These are phyloP conservation scores for Penicillium verhagenii DNA, from an alignment of 495 filamentous ascomycete species.

Conservation along the genomic window DNA sequence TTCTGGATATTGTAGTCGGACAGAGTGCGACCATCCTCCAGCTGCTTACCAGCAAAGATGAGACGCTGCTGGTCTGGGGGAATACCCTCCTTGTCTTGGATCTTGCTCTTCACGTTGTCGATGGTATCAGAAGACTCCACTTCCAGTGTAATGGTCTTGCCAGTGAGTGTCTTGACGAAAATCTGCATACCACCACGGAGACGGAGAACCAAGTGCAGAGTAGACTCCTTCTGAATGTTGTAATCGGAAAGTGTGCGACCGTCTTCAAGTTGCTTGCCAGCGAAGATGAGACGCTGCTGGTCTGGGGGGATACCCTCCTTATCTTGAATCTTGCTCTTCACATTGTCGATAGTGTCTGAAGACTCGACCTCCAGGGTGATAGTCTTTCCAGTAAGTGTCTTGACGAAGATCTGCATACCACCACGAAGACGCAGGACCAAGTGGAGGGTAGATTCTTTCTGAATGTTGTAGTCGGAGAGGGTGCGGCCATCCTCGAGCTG, in stretches of 20 bases:
- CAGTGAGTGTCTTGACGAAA: slow-evolving; percentile 90
- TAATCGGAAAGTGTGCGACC: slow-evolving; percentile 94
- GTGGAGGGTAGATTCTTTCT: slow-evolving; percentile 71
- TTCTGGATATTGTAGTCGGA: slow-evolving; percentile 96
- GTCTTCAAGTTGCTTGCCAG: slow-evolving; percentile 92
- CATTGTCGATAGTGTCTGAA: slow-evolving; percentile 96
- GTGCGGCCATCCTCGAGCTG: slow-evolving; percentile 72
- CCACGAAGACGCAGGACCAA: slow-evolving; percentile 69
- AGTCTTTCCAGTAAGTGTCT: slow-evolving; percentile 71
- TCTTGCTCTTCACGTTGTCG: slow-evolving; percentile 91
- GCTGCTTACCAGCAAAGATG: slow-evolving; percentile 89
- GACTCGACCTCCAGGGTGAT: slow-evolving; percentile 71
- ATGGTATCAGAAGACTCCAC: slow-evolving; percentile 89
- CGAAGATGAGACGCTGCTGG: slow-evolving; percentile 93
- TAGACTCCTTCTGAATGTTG: slow-evolving; percentile 99
- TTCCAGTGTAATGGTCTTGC: slow-evolving; percentile 90
- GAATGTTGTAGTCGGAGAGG: slow-evolving; percentile 72
- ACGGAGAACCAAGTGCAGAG: slow-evolving; percentile 94
- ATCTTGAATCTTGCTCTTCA: slow-evolving; percentile 97
- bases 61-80: slow-evolving; percentile 86
- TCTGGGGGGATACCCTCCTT: slow-evolving; percentile 96
- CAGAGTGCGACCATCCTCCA: slow-evolving; percentile 81
- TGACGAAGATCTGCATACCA: slow-evolving; percentile 75
- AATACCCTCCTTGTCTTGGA: slow-evolving; percentile 91
- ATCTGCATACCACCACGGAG: slow-evolving; percentile 98